These are phyloP conservation scores for Phytophthora niederhauseri DNA, from an alignment of 352 stramenopile species.

Conservation along the genomic window DNA sequence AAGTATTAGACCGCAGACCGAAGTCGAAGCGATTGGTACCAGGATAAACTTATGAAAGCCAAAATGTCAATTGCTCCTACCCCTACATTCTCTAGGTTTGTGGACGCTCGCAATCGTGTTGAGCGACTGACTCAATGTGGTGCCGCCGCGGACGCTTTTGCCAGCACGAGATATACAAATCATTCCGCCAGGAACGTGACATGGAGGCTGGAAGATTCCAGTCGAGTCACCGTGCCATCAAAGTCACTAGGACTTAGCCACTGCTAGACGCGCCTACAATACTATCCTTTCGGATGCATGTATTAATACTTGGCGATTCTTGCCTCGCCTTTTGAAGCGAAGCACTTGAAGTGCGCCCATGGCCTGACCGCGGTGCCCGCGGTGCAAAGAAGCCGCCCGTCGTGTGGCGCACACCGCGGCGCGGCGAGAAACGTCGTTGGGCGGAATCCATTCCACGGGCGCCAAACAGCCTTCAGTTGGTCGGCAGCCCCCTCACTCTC, in stretches of 20 bases:
- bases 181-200: background rate
- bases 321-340: background rate
- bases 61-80: conserved; percentile 1
- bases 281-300: too few species aligned
- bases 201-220: background rate
- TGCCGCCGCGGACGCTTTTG: background rate
- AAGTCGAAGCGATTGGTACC: too few species aligned
- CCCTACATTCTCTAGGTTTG: conserved; percentile 6
- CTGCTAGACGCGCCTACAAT: background rate
- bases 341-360: conserved; percentile 11
- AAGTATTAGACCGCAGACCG: too few species aligned
- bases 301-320: too few species aligned
- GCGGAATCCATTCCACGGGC: conserved; percentile 20
- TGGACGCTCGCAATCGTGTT: background rate
- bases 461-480: conserved; percentile 9
- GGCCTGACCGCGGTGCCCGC: background rate
- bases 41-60: background rate
- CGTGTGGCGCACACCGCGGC: conserved; percentile 32
- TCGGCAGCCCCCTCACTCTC: conserved; percentile 4
- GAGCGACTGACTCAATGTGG: background rate
- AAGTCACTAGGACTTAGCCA: background rate
- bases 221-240: background rate
- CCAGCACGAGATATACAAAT: background rate
- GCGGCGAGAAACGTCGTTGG: conserved; percentile 15
- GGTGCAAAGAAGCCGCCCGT: conserved; percentile 24